Conservation (phyloP, 2,329 filamentous ascomycete species). For the Meredithiella fracta region DNA sequence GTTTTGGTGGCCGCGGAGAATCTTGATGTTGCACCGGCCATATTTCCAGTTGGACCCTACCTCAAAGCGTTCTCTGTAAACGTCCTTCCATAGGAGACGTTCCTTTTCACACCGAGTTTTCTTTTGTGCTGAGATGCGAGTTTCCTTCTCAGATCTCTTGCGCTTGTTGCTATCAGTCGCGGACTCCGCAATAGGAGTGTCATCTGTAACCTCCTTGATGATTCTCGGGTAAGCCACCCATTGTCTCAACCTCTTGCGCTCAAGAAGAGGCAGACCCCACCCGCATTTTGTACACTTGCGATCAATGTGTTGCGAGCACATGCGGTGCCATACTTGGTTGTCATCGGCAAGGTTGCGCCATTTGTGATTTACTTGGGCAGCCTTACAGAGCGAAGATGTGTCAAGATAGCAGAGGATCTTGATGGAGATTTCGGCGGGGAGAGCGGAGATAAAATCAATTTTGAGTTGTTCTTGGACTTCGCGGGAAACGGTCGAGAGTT, state of each 20-base stretch:
- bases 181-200: slow-evolving; percentile 5
- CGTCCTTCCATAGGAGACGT: slow-evolving; percentile 66
- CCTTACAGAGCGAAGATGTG: slow-evolving; percentile 86
- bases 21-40: slow-evolving; percentile 68
- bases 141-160: slow-evolving; percentile 6
- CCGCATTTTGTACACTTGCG: slow-evolving; percentile 89
- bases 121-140: slow-evolving; percentile 7
- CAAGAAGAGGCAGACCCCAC: slow-evolving; percentile 80
- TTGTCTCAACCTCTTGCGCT: slow-evolving; percentile 71
- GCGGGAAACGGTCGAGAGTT: slow-evolving; percentile 80
- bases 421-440: slow-evolving; percentile 81
- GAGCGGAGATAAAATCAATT: slow-evolving; percentile 83
- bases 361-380: slow-evolving; percentile 76
- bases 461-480: slow-evolving; percentile 89
- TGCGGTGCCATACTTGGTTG: slow-evolving; percentile 89
- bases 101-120: slow-evolving; percentile 11
- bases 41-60: slow-evolving; percentile 97
- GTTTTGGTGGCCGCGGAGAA: slow-evolving; percentile 73
- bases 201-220: slow-evolving; percentile 9
- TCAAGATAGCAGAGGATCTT: slow-evolving; percentile 89
- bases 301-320: slow-evolving; percentile 96
- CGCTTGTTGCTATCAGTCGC: slow-evolving; percentile 5
- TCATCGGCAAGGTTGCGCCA: slow-evolving; percentile 91
- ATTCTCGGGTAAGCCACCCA: slow-evolving; percentile 45
- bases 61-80: slow-evolving; percentile 89